Evolutionary conservation across 805 yeast genomes (phyloP).

Genomic region (Lachancea sp.): DNA sequence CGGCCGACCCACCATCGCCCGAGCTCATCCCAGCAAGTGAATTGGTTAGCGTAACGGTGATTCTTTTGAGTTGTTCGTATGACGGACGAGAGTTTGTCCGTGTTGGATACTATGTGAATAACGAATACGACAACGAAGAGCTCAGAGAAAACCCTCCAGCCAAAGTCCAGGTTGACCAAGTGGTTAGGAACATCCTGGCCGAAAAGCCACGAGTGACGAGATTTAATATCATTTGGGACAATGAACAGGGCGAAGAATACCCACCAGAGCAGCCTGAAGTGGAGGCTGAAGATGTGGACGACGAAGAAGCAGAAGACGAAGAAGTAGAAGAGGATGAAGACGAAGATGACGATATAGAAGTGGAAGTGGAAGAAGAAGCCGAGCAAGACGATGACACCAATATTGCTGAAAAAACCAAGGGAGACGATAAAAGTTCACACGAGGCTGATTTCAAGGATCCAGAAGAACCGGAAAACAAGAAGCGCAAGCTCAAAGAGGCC

Average conservation of each 20-base stretch:
- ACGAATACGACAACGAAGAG: slow-evolving; percentile 92
- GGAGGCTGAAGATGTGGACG: slow-evolving; percentile 61
- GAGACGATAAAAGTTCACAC: not conserved
- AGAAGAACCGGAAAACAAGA: slow-evolving; percentile 15
- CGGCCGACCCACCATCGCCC: slow-evolving; percentile 95
- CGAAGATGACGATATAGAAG: slow-evolving; percentile 12
- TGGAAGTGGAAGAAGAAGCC: slow-evolving; percentile 36
- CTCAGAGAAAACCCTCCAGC: slow-evolving; percentile 89
- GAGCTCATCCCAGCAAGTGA: slow-evolving; percentile 95
- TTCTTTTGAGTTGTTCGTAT: slow-evolving; percentile 85
- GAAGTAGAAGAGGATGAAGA: slow-evolving; percentile 44
- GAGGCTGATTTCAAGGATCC: slow-evolving; percentile 11
- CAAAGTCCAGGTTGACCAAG: slow-evolving; percentile 89
- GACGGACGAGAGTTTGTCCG: slow-evolving; percentile 92
- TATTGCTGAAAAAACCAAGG: slow-evolving; percentile 6
- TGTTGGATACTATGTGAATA: slow-evolving; percentile 96
- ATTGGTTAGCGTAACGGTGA: slow-evolving; percentile 90
- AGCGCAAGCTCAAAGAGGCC: not conserved
- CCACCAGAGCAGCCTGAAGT: slow-evolving; percentile 72
- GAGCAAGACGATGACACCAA: slow-evolving; percentile 40
- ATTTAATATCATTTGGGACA: slow-evolving; percentile 96
- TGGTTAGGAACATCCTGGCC: slow-evolving; percentile 88
- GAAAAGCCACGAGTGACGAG: slow-evolving; percentile 97
- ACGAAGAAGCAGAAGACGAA: slow-evolving; percentile 50
- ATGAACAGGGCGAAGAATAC: slow-evolving; percentile 57